Evolutionary conservation across 192 early-diverging fungal genomes (phyloP).

Genomic region (Chytriomyces confervae): DNA sequence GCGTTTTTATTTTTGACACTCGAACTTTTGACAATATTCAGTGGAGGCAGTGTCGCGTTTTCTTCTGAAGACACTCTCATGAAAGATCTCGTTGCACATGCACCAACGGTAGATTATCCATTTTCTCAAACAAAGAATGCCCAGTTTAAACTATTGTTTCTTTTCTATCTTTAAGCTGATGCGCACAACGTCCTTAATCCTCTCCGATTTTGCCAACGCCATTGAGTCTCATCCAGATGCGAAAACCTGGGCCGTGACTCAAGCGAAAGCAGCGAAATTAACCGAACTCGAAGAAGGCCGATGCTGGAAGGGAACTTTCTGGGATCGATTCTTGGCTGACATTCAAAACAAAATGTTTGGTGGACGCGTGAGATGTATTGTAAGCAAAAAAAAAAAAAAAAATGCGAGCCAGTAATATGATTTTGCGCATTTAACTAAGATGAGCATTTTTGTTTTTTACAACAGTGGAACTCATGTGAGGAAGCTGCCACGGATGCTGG

Average conservation of each 20-base stretch:
- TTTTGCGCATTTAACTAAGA: background rate
- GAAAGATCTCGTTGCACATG: background rate
- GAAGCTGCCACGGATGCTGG: background rate
- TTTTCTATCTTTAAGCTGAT: background rate
- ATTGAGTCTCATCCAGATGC: background rate
- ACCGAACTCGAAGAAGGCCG: constrained; percentile 15
- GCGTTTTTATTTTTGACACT: background rate
- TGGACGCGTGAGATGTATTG: constrained; percentile 20
- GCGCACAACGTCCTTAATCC: background rate
- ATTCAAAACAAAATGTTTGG: constrained; percentile 19
- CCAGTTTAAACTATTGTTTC: background rate
- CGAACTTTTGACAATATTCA: background rate
- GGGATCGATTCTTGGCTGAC: constrained; percentile 4
- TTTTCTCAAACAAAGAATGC: background rate
- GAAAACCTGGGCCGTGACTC: background rate
- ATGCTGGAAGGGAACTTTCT: constrained; percentile 13
- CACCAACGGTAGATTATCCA: constrained; percentile 8
- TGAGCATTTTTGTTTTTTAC: background rate
- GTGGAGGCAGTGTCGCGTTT: constrained; percentile 12
- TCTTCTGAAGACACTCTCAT: background rate
- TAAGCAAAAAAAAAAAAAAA: background rate
- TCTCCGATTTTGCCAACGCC: background rate
- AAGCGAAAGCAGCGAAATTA: constrained; percentile 2
- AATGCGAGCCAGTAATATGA: background rate
- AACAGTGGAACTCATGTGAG: constrained; percentile 13